phyloP scores from a whole-genome alignment of 768 basidiomycete genomes.

The Boletellus emodensis region DNA sequence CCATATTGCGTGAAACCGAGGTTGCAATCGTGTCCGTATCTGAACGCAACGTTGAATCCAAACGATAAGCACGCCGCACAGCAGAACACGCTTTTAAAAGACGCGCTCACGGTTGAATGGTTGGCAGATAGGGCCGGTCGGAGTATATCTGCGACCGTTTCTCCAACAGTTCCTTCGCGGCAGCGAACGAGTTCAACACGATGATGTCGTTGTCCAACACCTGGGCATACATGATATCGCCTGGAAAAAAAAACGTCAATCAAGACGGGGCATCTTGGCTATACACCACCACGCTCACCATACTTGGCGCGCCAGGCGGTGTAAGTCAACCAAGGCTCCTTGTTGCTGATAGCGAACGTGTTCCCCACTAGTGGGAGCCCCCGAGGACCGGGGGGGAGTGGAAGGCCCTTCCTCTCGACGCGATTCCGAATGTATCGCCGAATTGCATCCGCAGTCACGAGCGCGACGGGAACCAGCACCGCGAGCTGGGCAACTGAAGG shows the following conservation, averaged over 20 bases:
- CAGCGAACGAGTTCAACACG: constrained; percentile 5
- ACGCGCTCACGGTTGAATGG: constrained; percentile 5
- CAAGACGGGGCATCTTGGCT: background rate
- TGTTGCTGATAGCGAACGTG: background rate
- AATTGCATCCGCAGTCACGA: background rate
- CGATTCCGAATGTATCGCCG: background rate
- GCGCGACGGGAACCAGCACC: background rate
- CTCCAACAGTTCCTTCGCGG: constrained; percentile 5
- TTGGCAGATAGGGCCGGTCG: constrained; percentile 8
- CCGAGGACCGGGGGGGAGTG: constrained; percentile 8
- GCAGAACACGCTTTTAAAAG: background rate
- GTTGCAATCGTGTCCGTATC: constrained; percentile 3
- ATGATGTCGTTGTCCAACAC: constrained; percentile 5
- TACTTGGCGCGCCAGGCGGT: constrained; percentile 4
- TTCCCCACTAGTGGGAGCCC: constrained; percentile 6
- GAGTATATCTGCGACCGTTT: constrained; percentile 17
- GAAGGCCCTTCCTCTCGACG: background rate
- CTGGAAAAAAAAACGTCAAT: background rate
- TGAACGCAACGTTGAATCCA: background rate
- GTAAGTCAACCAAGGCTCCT: constrained; percentile 6
- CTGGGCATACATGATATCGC: constrained; percentile 6
- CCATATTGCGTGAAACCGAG: constrained; percentile 3
- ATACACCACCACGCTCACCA: background rate
- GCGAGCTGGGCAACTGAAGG: background rate
- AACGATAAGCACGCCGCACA: background rate